phyloP scores from a whole-genome alignment of 352 stramenopile species.

The Porosira glacialis region DNA sequence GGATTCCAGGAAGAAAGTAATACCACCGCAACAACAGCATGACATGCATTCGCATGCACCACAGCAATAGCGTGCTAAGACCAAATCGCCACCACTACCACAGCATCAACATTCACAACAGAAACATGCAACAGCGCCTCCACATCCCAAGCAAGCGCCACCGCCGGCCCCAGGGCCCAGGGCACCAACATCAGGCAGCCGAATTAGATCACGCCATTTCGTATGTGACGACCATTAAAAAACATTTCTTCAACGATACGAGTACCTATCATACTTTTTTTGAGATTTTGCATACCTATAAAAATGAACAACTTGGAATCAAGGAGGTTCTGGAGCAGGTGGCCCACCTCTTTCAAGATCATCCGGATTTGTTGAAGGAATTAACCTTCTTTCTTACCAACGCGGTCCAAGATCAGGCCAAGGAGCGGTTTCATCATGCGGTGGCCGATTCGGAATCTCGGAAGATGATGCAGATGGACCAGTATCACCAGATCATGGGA shows the following conservation, averaged over 20 bases:
- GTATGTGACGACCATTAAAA: slow-evolving; percentile 99
- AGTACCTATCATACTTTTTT: slow-evolving; percentile 98
- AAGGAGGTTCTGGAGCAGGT: slow-evolving; percentile 91
- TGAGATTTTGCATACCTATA: slow-evolving; percentile 99
- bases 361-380: slow-evolving; percentile 97
- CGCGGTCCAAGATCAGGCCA: slow-evolving; percentile 94
- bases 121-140: slow-evolving; percentile 3
- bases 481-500: no score
- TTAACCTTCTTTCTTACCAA: slow-evolving; percentile 99
- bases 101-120: slow-evolving; percentile 15
- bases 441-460: slow-evolving; percentile 91
- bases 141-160: slow-evolving; percentile 12
- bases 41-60: slow-evolving; percentile 3
- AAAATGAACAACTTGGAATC: slow-evolving; percentile 99
- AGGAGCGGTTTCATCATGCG: slow-evolving; percentile 90
- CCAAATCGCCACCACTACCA: slow-evolving; percentile 11
- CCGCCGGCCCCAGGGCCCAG: slow-evolving; percentile 5
- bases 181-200: slow-evolving; percentile 78
- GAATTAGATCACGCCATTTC: slow-evolving; percentile 99
- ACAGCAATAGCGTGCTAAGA: slow-evolving; percentile 16
- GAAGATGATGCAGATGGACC: no score
- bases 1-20: slow-evolving; percentile 9
- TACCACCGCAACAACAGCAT: slow-evolving; percentile 11
- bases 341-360: slow-evolving; percentile 96
- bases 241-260: slow-evolving; percentile 94